Evolutionary conservation across 2,329 filamentous ascomycete species (phyloP).

Genomic region (Pseudogymnoascus sp.): DNA sequence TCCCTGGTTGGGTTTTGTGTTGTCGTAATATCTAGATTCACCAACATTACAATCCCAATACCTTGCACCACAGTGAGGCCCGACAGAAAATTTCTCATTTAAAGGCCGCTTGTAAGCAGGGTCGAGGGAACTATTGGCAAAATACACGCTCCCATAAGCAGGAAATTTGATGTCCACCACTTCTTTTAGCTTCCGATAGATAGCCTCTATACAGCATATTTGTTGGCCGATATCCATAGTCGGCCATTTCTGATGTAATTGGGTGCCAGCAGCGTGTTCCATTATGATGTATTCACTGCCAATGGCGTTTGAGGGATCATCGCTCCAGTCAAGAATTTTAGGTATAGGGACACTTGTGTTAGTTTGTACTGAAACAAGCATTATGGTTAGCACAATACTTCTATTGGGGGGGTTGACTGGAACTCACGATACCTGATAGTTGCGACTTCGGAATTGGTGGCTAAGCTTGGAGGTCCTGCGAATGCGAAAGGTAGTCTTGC

Average conservation of each 20-base stretch:
- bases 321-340: conserved; percentile 34
- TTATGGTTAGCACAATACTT: not conserved
- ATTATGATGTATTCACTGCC: conserved; percentile 34
- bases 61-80: not conserved
- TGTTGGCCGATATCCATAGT: conserved; percentile 25
- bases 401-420: not conserved
- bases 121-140: conserved; percentile 12
- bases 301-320: conserved; percentile 28
- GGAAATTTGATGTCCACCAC: conserved; percentile 24
- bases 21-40: conserved; percentile 29
- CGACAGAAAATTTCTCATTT: conserved; percentile 10
- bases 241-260: conserved; percentile 27
- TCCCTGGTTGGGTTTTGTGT: conserved; percentile 28
- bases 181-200: conserved; percentile 15
- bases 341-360: conserved; percentile 35
- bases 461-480: conserved; percentile 30
- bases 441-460: conserved; percentile 37
- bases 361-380: conserved; percentile 8
- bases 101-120: conserved; percentile 10
- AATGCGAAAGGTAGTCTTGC: conserved; percentile 34
- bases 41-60: conserved; percentile 25
- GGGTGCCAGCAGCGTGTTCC: conserved; percentile 29
- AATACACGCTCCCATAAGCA: conserved; percentile 31
- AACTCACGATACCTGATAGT: conserved; percentile 35
- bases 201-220: conserved; percentile 17